Base-by-base conservation (phyloP, 169 alveolate species). In the Plasmodium cynomolgi region DNA sequence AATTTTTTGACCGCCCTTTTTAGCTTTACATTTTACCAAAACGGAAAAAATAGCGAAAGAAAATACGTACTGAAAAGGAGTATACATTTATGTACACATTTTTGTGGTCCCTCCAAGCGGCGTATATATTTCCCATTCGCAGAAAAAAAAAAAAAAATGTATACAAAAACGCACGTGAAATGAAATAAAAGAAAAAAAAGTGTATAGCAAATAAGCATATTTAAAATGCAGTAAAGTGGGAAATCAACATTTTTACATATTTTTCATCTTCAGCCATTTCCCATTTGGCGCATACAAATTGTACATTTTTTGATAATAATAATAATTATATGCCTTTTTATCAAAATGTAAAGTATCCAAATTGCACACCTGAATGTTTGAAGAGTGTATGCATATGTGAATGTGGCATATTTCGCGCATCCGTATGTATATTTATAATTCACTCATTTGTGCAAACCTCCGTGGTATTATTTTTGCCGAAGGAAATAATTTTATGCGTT, bases 311-410 rank as follows among this genome's bases (percentile, higher is more conserved):
- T 68, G 77, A 68, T 68, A 68, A 9, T 5, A 44, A 7, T 44
- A 44, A 44, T 29, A 68, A 50, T 50, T 50, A 50, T 50, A 50
- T 50, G 62, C 62, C 62, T 50, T 68, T 68, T 68, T 23, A 68
- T 68, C 31, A 68, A 68, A 68, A 68, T 20, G 37, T 23, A 68
- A 23, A 68, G 29, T 79, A 20, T 31, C 84, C 33, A 79, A 79
- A 39, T 20, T 79, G 71, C 84, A 77, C 84, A 79, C 84, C 62
- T 79, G 62, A 23, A 79, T 34, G 34, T 79, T 20, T 23, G 62
- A 79, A 39, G 71, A 79, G 37, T 68, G 84, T 79, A 79, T 79
- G 41, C 41, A 20, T 77, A 50, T 44, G 47, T 79, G 84, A 39
- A 26, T 39, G 62, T 39, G 4, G 29, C 50, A 47, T 37, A 79